Conservation (phyloP, 768 basidiomycete genomes). For the Xerocomus brunneocitrinus region DNA sequence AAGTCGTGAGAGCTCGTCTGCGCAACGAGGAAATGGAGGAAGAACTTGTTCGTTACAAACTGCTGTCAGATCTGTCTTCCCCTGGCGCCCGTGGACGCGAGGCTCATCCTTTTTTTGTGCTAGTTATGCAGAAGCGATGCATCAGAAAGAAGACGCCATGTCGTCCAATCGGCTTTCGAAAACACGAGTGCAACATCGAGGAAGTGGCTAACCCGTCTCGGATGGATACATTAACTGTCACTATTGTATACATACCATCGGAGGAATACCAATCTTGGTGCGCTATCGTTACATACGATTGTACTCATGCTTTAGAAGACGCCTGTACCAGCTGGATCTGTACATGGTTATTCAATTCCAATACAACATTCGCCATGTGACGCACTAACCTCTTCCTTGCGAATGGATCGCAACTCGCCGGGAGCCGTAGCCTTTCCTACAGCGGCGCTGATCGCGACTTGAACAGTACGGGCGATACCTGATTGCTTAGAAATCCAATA, state of each 20-base stretch:
- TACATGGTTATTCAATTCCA: neutral
- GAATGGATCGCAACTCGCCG: conserved; percentile 76
- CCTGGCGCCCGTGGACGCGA: neutral
- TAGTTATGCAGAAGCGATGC: conserved; percentile 71
- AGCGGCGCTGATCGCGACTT: conserved; percentile 54
- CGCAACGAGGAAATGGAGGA: conserved; percentile 91
- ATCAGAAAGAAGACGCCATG: conserved; percentile 66
- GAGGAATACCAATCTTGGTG: conserved; percentile 3
- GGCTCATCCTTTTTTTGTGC: neutral
- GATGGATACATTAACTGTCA: neutral
- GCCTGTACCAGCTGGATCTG: conserved; percentile 44
- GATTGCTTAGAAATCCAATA: conserved; percentile 74
- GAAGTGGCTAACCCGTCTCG: conserved; percentile 12
- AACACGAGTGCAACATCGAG: conserved; percentile 11
- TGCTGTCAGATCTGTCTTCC: conserved; percentile 47
- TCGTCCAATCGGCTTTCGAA: conserved; percentile 59
- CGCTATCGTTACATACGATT: neutral
- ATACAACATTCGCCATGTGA: neutral
- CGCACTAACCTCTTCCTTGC: conserved; percentile 58
- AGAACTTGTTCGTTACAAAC: conserved; percentile 91
- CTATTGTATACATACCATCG: conserved; percentile 13
- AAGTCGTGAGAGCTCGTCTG: conserved; percentile 84
- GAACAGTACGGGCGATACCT: conserved; percentile 50
- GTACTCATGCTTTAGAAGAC: conserved; percentile 7
- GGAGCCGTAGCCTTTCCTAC: conserved; percentile 62